These are phyloP conservation scores for Lophiostoma macrostomum DNA, from an alignment of 495 filamentous ascomycete species.

Conservation along the genomic window DNA sequence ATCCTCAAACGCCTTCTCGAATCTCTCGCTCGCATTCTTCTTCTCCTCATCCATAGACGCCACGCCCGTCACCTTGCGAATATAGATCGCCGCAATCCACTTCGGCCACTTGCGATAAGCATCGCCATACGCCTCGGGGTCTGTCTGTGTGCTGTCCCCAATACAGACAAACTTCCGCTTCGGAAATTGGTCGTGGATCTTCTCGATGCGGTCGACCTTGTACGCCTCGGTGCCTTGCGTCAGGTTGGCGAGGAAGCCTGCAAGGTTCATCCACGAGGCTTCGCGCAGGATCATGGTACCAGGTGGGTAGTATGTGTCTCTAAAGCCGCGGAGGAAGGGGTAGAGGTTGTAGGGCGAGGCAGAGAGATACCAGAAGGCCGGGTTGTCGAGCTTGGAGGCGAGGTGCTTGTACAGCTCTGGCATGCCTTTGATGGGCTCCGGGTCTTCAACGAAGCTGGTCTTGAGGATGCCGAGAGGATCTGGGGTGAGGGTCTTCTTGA, in stretches of 20 bases:
- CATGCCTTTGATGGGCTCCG: constrained; percentile 73
- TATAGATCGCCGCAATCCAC: constrained; percentile 78
- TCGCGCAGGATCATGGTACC: constrained; percentile 84
- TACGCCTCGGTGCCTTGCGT: constrained; percentile 82
- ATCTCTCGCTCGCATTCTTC: constrained; percentile 70
- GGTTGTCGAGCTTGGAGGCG: constrained; percentile 51
- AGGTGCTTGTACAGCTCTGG: constrained; percentile 73
- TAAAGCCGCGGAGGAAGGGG: constrained; percentile 74
- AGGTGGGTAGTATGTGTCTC: constrained; percentile 63
- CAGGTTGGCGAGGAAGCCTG: constrained; percentile 72
- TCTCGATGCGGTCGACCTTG: constrained; percentile 76
- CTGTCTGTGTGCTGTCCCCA: constrained; percentile 87
- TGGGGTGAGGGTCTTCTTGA: constrained; percentile 83
- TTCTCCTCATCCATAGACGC: constrained; percentile 62
- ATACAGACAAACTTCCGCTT: constrained; percentile 74
- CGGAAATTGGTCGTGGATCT: constrained; percentile 74
- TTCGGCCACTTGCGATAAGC: constrained; percentile 59
- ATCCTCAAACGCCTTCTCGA: constrained; percentile 77
- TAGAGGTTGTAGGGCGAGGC: constrained; percentile 95
- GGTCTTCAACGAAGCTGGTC: constrained; percentile 76
- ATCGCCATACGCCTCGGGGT: constrained; percentile 86
- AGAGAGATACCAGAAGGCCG: constrained; percentile 89
- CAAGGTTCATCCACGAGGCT: constrained; percentile 80
- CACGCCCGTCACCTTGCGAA: constrained; percentile 78
- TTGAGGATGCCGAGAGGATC: constrained; percentile 73